These are phyloP conservation scores for Chrysanthemum seticuspe DNA, from an alignment of 129 eudicot genomes.

Conservation along the genomic window DNA sequence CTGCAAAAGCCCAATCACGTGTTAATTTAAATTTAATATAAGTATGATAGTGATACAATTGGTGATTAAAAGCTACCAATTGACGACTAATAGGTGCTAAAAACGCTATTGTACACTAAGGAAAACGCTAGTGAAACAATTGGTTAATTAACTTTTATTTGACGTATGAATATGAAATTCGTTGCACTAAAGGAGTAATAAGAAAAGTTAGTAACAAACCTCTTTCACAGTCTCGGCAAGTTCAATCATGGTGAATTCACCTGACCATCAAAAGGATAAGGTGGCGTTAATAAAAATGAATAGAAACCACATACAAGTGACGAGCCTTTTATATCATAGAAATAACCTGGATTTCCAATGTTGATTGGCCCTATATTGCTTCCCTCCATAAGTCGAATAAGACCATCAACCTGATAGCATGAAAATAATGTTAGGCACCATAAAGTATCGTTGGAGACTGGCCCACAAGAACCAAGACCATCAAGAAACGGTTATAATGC, in stretches of 20 bases:
- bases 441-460: background rate
- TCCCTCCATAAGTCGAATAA: constrained; percentile 92
- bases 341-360: constrained; percentile 91
- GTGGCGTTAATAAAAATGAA: background rate
- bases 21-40: too few relatives aligned
- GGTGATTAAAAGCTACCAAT: too few relatives aligned
- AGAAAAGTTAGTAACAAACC: constrained; percentile 36
- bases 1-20: constrained; percentile 30
- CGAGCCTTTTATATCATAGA: background rate
- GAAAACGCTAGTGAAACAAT: too few relatives aligned
- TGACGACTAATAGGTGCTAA: background rate
- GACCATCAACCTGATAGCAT: constrained; percentile 80
- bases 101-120: background rate
- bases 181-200: too few relatives aligned
- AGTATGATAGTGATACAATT: too few relatives aligned
- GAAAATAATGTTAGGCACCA: background rate
- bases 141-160: too few relatives aligned
- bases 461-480: background rate
- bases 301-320: background rate
- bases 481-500: background rate
- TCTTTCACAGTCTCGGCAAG: constrained; percentile 88
- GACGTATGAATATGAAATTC: background rate
- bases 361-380: constrained; percentile 88
- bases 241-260: constrained; percentile 81
- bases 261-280: constrained; percentile 27